Evolutionary conservation across 2,329 filamentous ascomycete genomes (phyloP).

Genomic region (Pyricularia grisea): DNA sequence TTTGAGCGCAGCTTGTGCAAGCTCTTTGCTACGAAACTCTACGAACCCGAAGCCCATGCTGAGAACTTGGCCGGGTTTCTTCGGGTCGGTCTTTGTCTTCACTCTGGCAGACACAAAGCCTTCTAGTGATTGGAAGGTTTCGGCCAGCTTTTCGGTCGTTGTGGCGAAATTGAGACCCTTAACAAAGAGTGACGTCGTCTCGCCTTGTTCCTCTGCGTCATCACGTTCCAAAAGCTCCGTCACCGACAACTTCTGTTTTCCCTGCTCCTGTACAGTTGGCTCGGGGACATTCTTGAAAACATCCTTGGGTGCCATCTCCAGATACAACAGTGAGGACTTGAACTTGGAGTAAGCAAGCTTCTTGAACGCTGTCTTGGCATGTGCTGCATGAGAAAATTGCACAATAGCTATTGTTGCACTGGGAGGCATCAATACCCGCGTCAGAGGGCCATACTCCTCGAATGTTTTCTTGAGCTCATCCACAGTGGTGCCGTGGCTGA

Average conservation of each 20-base stretch:
- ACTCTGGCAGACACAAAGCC: conserved; percentile 85
- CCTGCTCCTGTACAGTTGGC: conserved; percentile 4
- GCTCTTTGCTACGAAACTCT: conserved; percentile 69
- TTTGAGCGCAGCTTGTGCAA: conserved; percentile 70
- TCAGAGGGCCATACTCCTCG: conserved; percentile 74
- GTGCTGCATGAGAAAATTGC: conserved; percentile 69
- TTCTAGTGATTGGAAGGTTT: conserved; percentile 70
- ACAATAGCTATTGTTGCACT: conserved; percentile 90
- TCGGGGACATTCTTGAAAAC: conserved; percentile 46
- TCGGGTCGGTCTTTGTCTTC: conserved; percentile 90
- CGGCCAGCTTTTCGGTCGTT: conserved; percentile 63
- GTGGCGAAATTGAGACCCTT: conserved; percentile 92
- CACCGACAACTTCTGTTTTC: conserved; percentile 48
- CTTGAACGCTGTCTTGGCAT: conserved; percentile 76
- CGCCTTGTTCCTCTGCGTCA: conserved; percentile 40
- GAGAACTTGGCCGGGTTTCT: conserved; percentile 75
- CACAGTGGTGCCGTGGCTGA: conserved; percentile 70
- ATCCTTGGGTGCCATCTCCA: conserved; percentile 86
- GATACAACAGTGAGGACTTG: conserved; percentile 81
- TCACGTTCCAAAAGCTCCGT: conserved; percentile 57
- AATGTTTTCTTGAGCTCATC: conserved; percentile 76
- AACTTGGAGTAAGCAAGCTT: conserved; percentile 82
- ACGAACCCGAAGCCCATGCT: conserved; percentile 98
- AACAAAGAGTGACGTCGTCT: conserved; percentile 80
- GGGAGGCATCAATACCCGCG: conserved; percentile 82